Base-by-base conservation (phyloP, 2,329 filamentous ascomycete genomes). In the Epichloe typhina region DNA sequence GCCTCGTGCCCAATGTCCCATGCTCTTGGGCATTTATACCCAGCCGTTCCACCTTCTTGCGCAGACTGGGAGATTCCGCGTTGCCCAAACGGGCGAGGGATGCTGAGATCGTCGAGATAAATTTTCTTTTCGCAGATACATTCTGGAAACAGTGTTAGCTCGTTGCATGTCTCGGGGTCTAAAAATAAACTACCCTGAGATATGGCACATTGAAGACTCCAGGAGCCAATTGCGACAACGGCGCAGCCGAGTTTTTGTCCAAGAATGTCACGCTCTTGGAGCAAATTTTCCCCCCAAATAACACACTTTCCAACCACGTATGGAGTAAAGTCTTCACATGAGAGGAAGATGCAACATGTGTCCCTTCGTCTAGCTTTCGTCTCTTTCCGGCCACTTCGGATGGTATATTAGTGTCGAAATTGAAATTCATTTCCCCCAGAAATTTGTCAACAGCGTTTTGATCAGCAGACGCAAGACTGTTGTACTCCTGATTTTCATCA, bases 131-230 rank as follows among this genome's bases (percentile, higher is more conserved):
- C 2, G 59, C 56, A 11, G 57, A 55, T 38, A 67, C 36, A 7
- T 46, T 48, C 65, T 67, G 11, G 1, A 9, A n/a, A 12, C 6
- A 11, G 9, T 11, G 17, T 58, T 26, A 60, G 55, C 33, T 39
- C n/a, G 7, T 11, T 9, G 5, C 15, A 7, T 12, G 1, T 12
- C 21, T n/a, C 11, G 2, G 5, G 17, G 21, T 6, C 15, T 51
- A 4, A n/a, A 3, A 38, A 23, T 12, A 21, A 5, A 26, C 37
- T 57, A 68, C 68, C 55, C 62, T 61, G 12, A 69, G 57, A 56
- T 68, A 68, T 15, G 58, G 55, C 26, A 65, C 56, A 47, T 68
- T 56, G 31, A 70, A 69, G 15, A 69, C 64, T 15, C 64, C 64
- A 0, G 68, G 68, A 4, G 60, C 59, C 5, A 70, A 44, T 3